Conservation (phyloP, 1,284 basidiomycete species). For the Athelia sp. region DNA sequence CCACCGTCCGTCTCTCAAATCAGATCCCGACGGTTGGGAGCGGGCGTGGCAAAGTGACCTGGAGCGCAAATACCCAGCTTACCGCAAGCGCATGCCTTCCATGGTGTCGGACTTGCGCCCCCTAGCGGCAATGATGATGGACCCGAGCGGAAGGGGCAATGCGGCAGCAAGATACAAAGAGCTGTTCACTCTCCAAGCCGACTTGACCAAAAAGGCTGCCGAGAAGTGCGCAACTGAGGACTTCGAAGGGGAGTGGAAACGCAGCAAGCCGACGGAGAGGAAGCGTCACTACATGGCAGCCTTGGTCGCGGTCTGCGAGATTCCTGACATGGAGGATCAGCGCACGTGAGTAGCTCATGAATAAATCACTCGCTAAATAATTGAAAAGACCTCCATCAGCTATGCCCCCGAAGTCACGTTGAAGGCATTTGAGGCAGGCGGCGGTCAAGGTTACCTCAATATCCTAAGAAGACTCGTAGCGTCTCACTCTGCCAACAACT, state of each 20-base stretch:
- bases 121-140: not conserved
- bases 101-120: not conserved
- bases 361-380: not conserved
- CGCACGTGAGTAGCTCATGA: not conserved
- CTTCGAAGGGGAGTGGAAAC: slow-evolving; percentile 12
- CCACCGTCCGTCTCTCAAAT: too few species aligned
- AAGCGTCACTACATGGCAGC: slow-evolving; percentile 10
- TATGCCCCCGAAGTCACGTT: not conserved
- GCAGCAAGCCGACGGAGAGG: slow-evolving; percentile 5
- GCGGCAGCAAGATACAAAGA: not conserved
- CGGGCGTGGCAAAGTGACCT: not conserved
- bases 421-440: not conserved
- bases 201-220: slow-evolving; percentile 6
- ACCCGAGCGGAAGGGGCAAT: too few species aligned
- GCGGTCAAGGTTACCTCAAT: not conserved
- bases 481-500: not conserved
- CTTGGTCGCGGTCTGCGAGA: slow-evolving; percentile 6
- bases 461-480: not conserved
- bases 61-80: not conserved
- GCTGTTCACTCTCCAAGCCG: slow-evolving; percentile 10
- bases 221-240: slow-evolving; percentile 8
- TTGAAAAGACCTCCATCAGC: not conserved
- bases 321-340: not conserved
- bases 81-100: too few species aligned
- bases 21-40: too few species aligned